Conservation (phyloP, 495 filamentous ascomycete genomes). For the Copromyces sp. region DNA sequence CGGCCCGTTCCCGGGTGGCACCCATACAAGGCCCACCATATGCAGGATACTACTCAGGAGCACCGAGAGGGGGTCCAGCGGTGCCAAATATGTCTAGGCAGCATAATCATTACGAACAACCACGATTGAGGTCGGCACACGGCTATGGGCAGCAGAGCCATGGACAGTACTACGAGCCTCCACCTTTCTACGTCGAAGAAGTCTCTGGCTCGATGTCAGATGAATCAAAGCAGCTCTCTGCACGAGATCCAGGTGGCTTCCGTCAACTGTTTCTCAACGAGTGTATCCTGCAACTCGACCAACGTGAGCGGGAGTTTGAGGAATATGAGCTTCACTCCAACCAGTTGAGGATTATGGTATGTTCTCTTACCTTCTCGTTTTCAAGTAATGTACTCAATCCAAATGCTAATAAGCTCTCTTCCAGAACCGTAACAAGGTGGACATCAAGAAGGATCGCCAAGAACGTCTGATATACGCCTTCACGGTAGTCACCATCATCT, state of each 20-base stretch:
- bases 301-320: constrained; percentile 12
- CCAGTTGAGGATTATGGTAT: constrained; percentile 15
- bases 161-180: neutral
- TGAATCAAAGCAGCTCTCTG: constrained; percentile 12
- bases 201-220: neutral
- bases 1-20: constrained; percentile 4
- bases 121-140: neutral
- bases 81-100: neutral
- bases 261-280: constrained; percentile 21
- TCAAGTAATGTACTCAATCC: neutral
- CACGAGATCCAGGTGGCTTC: constrained; percentile 19
- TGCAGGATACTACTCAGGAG: neutral
- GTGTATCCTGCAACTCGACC: constrained; percentile 8
- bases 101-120: neutral
- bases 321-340: constrained; percentile 1
- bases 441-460: constrained; percentile 32
- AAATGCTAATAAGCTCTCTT: neutral
- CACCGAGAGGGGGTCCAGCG: neutral
- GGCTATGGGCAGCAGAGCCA: neutral
- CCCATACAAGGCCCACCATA: neutral
- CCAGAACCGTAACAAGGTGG: constrained; percentile 26
- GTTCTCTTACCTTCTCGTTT: neutral
- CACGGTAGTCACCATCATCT: constrained; percentile 54
- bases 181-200: neutral
- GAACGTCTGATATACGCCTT: constrained; percentile 45